Evolutionary conservation across 768 basidiomycete species (phyloP).

Genomic region (Chiua virens): DNA sequence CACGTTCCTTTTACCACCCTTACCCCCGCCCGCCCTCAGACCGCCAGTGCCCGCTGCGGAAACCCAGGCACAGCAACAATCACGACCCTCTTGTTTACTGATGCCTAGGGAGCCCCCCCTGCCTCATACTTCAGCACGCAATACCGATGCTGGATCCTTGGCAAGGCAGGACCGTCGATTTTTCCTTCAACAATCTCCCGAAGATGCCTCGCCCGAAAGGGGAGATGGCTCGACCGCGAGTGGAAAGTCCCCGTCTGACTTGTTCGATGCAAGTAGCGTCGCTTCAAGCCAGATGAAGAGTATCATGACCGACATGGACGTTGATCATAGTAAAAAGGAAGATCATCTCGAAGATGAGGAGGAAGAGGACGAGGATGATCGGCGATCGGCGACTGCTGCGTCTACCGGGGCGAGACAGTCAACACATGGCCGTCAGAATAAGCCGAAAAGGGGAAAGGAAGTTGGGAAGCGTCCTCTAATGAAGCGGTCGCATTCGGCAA

Average conservation of each 20-base stretch:
- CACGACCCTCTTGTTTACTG: constrained; percentile 17
- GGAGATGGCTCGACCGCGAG: constrained; percentile 31
- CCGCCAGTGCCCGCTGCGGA: constrained; percentile 1
- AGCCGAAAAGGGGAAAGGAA: constrained; percentile 36
- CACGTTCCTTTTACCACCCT: constrained; percentile 29
- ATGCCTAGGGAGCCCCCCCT: constrained; percentile 1
- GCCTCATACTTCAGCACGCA: constrained; percentile 8
- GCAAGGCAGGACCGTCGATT: constrained; percentile 43
- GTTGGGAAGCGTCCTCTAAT: constrained; percentile 24
- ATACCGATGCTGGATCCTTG: constrained; percentile 24
- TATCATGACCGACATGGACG: constrained; percentile 19
- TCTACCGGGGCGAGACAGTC: constrained; percentile 4
- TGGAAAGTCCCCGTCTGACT: constrained; percentile 34
- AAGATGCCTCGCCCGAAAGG: constrained; percentile 37
- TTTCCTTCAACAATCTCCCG: constrained; percentile 47
- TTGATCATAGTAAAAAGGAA: constrained; percentile 10
- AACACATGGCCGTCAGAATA: constrained; percentile 19
- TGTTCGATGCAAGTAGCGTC: constrained; percentile 35
- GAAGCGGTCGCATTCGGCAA: constrained; percentile 30
- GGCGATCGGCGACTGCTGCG: constrained; percentile 18
- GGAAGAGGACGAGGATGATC: constrained; percentile 21
- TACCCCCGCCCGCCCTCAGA: constrained; percentile 26
- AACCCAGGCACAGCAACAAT: constrained; percentile 10
- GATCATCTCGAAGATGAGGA: constrained; percentile 16
- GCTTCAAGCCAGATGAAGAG: constrained; percentile 33